Conservation (phyloP, 2,329 filamentous ascomycete species). For the Penicillium sp. region DNA sequence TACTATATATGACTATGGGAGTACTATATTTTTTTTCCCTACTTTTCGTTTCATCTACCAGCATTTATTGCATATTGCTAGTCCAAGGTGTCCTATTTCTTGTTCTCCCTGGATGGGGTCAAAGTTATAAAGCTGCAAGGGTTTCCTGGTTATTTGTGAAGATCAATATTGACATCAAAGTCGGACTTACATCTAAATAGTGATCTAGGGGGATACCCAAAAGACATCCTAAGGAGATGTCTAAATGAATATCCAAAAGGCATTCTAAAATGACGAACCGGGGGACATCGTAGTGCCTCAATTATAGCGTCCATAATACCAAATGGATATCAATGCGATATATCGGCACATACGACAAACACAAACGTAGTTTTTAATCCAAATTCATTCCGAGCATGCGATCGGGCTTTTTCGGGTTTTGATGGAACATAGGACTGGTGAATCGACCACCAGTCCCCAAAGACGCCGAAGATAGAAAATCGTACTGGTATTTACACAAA, state of each 20-base stretch:
- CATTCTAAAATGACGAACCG: background rate
- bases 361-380: background rate
- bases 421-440: slow-evolving; percentile 13
- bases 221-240: background rate
- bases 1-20: background rate
- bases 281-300: background rate
- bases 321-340: background rate
- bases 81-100: background rate
- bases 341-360: background rate
- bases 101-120: background rate
- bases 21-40: background rate
- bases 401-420: slow-evolving; percentile 16
- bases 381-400: slow-evolving; percentile 12
- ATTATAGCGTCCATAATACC: background rate
- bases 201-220: background rate
- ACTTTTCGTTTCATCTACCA: background rate
- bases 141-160: background rate
- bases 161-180: background rate
- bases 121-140: background rate
- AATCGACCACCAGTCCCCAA: slow-evolving; percentile 26
- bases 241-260: background rate
- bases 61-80: background rate
- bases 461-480: slow-evolving; percentile 34
- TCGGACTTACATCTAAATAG: background rate
- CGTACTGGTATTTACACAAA: slow-evolving; percentile 42